Conservation (phyloP, 176 grass and related monocot species). For the Miscanthus lutarioriparius region DNA sequence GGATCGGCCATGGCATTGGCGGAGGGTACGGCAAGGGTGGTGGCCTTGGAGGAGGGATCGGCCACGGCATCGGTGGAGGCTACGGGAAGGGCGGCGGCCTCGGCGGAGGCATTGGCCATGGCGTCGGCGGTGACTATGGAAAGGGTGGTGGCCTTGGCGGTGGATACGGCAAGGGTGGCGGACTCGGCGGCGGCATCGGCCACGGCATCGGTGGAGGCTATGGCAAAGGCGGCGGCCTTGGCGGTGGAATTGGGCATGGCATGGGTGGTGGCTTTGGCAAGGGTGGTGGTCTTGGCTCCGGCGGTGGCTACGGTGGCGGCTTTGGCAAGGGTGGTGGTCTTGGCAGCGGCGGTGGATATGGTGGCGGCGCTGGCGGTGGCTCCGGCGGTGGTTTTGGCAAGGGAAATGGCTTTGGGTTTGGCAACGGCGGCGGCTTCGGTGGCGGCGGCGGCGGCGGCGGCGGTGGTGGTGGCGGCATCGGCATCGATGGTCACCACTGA, state of each 20-base stretch:
- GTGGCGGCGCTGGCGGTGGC: conserved; percentile 18
- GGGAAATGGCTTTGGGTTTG: not conserved
- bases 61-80: conserved; percentile 24
- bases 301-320: not conserved
- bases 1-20: conserved; percentile 1
- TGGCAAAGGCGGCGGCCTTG: conserved; percentile 5
- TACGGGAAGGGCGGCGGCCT: conserved; percentile 34
- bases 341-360: not conserved
- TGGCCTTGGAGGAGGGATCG: conserved; percentile 15
- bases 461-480: conserved; percentile 9
- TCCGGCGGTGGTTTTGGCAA: conserved; percentile 13
- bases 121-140: not conserved
- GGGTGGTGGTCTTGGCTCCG: not conserved
- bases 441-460: conserved; percentile 27
- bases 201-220: conserved; percentile 22
- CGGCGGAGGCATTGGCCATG: not conserved
- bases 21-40: conserved; percentile 29
- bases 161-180: not conserved
- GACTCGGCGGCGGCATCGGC: not conserved
- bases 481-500: not conserved
- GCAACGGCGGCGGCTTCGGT: not conserved
- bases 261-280: not conserved
- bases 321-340: conserved; percentile 23
- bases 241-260: not conserved
- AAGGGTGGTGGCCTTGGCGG: conserved; percentile 24